A percentile compares a stretch with the other conserved stretches of the same genome.
Conservation (phyloP, 2,329 filamentous ascomycete species). For the Fusarium subglutinans region DNA sequence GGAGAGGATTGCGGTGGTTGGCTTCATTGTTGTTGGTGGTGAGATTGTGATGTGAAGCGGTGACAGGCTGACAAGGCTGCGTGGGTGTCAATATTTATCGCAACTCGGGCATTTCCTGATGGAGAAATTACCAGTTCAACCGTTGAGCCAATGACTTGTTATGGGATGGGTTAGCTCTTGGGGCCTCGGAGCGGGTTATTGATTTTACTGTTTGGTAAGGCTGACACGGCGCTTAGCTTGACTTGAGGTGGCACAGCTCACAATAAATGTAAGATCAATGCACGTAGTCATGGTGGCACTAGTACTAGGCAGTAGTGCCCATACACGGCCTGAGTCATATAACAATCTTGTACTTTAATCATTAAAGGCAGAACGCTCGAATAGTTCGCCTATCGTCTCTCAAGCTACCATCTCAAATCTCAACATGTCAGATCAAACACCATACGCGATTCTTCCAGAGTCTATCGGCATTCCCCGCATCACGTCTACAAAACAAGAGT, state of each 20-base stretch:
- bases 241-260: not conserved
- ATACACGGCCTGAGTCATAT: not conserved
- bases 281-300: not conserved
- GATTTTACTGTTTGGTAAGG: not conserved
- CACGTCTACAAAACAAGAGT: not conserved
- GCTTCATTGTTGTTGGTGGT: conserved; percentile 4
- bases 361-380: accelerated
- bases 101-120: conserved; percentile 2
- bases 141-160: not conserved
- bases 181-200: not conserved
- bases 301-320: not conserved
- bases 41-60: not conserved
- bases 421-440: not conserved
- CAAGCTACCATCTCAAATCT: accelerated
- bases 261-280: not conserved
- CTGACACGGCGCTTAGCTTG: not conserved
- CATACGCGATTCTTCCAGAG: not conserved
- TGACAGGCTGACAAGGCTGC: not conserved
- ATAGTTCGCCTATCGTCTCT: accelerated
- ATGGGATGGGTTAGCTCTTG: not conserved
- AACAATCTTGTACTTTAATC: not conserved
- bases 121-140: not conserved
- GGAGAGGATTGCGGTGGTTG: not conserved
- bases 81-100: conserved; percentile 1
- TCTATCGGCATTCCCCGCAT: not conserved